Conservation (phyloP, 164 flowering plant species). For the Tetrastigma voinierianum region DNA sequence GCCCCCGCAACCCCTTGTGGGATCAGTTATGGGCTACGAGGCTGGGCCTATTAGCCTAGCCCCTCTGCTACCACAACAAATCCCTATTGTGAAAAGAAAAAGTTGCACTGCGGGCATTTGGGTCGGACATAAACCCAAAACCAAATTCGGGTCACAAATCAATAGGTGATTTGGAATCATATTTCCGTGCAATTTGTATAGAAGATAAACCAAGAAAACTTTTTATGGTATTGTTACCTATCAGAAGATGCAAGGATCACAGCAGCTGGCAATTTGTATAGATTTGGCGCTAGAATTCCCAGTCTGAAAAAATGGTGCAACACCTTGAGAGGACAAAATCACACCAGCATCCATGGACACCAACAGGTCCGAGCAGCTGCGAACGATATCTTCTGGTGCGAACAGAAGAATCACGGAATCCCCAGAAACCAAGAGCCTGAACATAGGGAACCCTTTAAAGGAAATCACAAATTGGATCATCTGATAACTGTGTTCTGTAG, state of each 20-base stretch:
- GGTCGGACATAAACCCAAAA: too few species aligned
- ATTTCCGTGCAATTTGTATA: too few species aligned
- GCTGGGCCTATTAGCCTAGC: too few species aligned
- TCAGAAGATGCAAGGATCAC: conserved; percentile 44
- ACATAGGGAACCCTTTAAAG: conserved; percentile 4
- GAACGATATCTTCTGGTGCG: conserved; percentile 41
- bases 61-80: too few species aligned
- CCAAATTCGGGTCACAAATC: too few species aligned
- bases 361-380: conserved; percentile 29
- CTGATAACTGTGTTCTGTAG: neutral
- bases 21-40: too few species aligned
- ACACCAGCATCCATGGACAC: conserved; percentile 46
- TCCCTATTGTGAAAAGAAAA: too few species aligned
- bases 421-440: conserved; percentile 45
- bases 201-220: neutral
- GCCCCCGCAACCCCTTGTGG: too few species aligned
- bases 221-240: conserved; percentile 27
- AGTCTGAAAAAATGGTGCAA: conserved; percentile 43
- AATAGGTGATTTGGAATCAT: too few species aligned
- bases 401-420: conserved; percentile 46
- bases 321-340: conserved; percentile 41
- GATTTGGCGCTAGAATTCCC: conserved; percentile 22
- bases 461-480: neutral
- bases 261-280: conserved; percentile 44
- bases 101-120: too few species aligned